Percentiles rank a stretch among this genome's conserved stretches.
These are phyloP conservation scores for Zymoseptoria brevis DNA, from an alignment of 2,329 filamentous ascomycete genomes.

Conservation along the genomic window DNA sequence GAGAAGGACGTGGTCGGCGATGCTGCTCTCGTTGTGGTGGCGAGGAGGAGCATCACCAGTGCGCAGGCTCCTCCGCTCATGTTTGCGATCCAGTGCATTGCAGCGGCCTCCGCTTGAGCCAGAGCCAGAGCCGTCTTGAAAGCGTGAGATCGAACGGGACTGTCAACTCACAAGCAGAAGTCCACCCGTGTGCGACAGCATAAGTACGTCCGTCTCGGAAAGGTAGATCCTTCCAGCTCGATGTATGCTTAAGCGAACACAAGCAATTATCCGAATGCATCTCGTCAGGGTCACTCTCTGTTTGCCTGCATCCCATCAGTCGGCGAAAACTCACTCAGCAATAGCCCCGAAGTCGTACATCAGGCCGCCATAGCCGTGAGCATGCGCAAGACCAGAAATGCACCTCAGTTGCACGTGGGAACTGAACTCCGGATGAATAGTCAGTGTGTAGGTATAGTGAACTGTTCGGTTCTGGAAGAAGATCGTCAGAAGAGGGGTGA, in stretches of 20 bases:
- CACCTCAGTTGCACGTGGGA: too few relatives aligned
- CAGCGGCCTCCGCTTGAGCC: not conserved
- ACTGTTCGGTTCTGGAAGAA: too few relatives aligned
- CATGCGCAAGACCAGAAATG: too few relatives aligned
- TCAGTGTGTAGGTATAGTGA: too few relatives aligned
- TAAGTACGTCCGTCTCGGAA: not conserved
- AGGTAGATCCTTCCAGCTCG: not conserved
- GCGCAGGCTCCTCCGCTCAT: not conserved
- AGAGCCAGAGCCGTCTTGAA: not conserved
- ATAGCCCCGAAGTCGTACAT: too few relatives aligned
- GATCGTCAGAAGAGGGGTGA: too few relatives aligned
- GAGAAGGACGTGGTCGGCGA: not conserved
- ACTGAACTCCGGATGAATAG: too few relatives aligned
- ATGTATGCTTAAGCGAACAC: not conserved
- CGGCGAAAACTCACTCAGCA: too few relatives aligned
- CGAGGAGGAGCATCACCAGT: not conserved
- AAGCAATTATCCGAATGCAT: not conserved
- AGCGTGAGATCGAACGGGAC: not conserved
- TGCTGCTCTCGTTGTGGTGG: not conserved
- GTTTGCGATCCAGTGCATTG: not conserved
- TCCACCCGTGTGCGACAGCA: not conserved
- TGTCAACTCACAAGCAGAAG: not conserved
- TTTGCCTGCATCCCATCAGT: not conserved
- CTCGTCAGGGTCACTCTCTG: too few relatives aligned
- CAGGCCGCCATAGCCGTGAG: too few relatives aligned